Evolutionary conservation across 2,329 filamentous ascomycete genomes (phyloP), one percentile per base, ranked within the genome.

Genomic region (Fusarium albosuccineum): DNA sequence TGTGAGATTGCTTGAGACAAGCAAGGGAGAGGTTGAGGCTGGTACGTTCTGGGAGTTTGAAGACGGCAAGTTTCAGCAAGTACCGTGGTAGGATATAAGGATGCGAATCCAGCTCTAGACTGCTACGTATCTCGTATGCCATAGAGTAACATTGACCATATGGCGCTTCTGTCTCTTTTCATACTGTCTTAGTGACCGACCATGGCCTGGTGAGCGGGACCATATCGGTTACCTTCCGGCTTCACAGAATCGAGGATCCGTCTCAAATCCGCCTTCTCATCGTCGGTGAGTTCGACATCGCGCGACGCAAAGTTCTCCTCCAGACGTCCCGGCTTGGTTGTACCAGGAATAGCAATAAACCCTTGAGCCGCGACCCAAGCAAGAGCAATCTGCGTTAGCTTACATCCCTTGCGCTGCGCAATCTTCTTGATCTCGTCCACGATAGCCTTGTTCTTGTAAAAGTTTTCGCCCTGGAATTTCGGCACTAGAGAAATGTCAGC

Each of bases 311-410:
- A 81, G 60, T 82, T 83, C 59, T 81, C 76, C 54, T 81, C 78
- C 3, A 82, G 51, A 0, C 81, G 75, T 5, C 63, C 45, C 1
- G 76, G 58, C 64, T 82, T 82, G 1, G 80, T 83, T 0, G 81
- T 82, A 3, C 83, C 83, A 0, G 83, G 82, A 49, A 84, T 84
- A 1, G 82, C 75, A 59, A 85, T 82, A 69, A 82, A 72, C 1
- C 78, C 77, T 41, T 82, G 77, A 70, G 78, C 72, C 3, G 74
- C 76, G 2, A 81, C 79, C 80, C 79, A 82, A 0, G 79, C 77
- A 1, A 81, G 75, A 0, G 80, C 79, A 10, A 81, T 72, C 49
- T 82, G 79, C 1, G 76, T 67, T n/a, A 76, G 57, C 0, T 71
- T 71, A 64, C 73, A 76, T 2, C 76, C 76, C 57, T 78, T 67